These are phyloP conservation scores for Rhytidhysteron rufulum DNA, from an alignment of 2,329 filamentous ascomycete genomes.

Conservation along the genomic window DNA sequence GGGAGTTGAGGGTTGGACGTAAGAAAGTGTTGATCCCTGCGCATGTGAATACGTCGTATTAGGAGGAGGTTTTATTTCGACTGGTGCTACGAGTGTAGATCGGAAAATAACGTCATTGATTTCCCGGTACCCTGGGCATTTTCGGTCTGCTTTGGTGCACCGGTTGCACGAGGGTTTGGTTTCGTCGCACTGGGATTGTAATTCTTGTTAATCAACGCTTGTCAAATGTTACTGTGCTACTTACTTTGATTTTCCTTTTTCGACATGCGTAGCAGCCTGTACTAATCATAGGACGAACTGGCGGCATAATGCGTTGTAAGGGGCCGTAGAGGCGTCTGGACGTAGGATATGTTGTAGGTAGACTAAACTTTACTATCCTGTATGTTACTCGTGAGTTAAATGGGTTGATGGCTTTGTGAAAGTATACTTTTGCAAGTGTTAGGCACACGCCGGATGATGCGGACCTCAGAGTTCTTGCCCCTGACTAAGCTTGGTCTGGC, in stretches of 20 bases:
- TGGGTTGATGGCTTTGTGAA: too few relatives aligned
- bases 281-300: too few relatives aligned
- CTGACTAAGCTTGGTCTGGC: too few relatives aligned
- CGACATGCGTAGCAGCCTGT: background rate
- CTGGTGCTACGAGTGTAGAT: background rate
- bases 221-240: background rate
- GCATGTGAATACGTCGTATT: background rate
- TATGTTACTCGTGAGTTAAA: too few relatives aligned
- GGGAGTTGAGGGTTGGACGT: background rate
- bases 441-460: too few relatives aligned
- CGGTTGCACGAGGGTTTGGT: background rate
- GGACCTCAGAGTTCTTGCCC: too few relatives aligned
- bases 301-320: too few relatives aligned
- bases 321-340: too few relatives aligned
- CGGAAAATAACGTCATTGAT: background rate
- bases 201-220: background rate
- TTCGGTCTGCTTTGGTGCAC: background rate
- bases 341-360: too few relatives aligned
- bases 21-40: background rate
- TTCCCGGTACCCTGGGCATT: background rate
- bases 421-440: too few relatives aligned
- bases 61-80: background rate
- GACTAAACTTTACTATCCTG: too few relatives aligned
- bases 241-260: background rate
- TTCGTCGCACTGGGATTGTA: background rate